Evolutionary conservation across 441 rosid genomes (phyloP), one percentile per base, ranked within the genome.

Genomic region (Bocquillonia castaneifolia): DNA sequence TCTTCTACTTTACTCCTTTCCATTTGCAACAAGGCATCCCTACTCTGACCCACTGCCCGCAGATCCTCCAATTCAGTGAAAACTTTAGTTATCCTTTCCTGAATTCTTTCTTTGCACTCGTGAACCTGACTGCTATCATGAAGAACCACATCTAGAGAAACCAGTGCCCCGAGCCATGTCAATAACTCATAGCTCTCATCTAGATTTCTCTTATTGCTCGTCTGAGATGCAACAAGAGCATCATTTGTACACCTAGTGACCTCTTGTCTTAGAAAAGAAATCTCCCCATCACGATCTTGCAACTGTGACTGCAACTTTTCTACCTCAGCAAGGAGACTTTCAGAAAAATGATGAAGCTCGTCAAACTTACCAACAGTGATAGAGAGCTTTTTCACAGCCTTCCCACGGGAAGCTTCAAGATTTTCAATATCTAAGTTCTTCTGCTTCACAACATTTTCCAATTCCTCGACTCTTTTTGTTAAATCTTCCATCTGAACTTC

Each of bases 211-310:
- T 80, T 93, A 58, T 71, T 79, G 77, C 78, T 78, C 75, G 80
- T 77, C 72, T 90, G 95, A 63, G 96, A 88, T 72, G 96, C 80
- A 73, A 68, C 82, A 79, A 90, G 93, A 82, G 76, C 96, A 56
- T 91, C 98, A 78, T 87, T 84, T 66, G 98, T 88, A 80, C 93
- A 93, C 83, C 97, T 88, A 28, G 98, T 93, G 74, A 91, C 97
- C 81, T 96, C 99, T 81, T 96, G 96, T 83, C 99, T 87, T 62
- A 96, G 85, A 88, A 91, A 93, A 76, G 98, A 93, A 68, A 96
- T 81, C 84, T 96, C 97, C 26, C 86, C 74, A 83, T 91, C 97
- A 56, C 93, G 90, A 74, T 96, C 98, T 80, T 86, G 91, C 78
- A 93, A 69, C 78, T 91, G 97, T 40, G 82, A 81, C 66, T 93